Conservation (phyloP, 805 yeast species). For the Alloascoidea africana region DNA sequence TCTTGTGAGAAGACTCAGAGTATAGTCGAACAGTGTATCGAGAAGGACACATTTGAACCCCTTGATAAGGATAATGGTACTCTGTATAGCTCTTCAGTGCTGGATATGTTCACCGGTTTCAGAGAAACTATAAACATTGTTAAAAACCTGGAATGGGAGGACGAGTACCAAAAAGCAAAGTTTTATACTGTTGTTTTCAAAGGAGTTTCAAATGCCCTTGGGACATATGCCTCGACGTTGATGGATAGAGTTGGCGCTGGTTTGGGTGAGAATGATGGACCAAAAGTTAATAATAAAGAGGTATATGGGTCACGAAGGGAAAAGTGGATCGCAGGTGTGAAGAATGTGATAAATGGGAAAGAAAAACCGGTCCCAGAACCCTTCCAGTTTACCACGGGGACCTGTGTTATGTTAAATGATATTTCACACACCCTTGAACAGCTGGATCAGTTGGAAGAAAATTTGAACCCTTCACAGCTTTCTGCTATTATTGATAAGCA, state of each 20-base stretch:
- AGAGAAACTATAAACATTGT: slow-evolving; percentile 43
- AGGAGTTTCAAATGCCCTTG: slow-evolving; percentile 45
- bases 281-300: slow-evolving; percentile 5
- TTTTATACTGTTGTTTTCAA: slow-evolving; percentile 45
- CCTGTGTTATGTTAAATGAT: slow-evolving; percentile 70
- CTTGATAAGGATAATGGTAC: slow-evolving; percentile 23
- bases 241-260: not conserved
- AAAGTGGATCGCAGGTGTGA: slow-evolving; percentile 20
- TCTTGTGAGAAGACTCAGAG: slow-evolving; percentile 29
- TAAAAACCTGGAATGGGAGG: slow-evolving; percentile 46
- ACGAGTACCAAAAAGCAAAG: slow-evolving; percentile 45
- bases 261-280: slow-evolving; percentile 1
- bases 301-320: slow-evolving; percentile 13
- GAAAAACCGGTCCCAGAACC: slow-evolving; percentile 31
- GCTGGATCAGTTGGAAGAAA: slow-evolving; percentile 35
- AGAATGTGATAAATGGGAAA: slow-evolving; percentile 19
- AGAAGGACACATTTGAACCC: slow-evolving; percentile 41
- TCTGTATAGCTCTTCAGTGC: slow-evolving; percentile 42
- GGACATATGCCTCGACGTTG: slow-evolving; percentile 22
- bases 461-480: slow-evolving; percentile 41
- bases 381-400: slow-evolving; percentile 38
- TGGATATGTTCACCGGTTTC: slow-evolving; percentile 52
- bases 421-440: slow-evolving; percentile 35
- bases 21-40: slow-evolving; percentile 39
- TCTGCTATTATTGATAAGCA: slow-evolving; percentile 23